Evolutionary conservation across 2,329 filamentous ascomycete genomes (phyloP).

Genomic region (Sarocladiaceae sp.): DNA sequence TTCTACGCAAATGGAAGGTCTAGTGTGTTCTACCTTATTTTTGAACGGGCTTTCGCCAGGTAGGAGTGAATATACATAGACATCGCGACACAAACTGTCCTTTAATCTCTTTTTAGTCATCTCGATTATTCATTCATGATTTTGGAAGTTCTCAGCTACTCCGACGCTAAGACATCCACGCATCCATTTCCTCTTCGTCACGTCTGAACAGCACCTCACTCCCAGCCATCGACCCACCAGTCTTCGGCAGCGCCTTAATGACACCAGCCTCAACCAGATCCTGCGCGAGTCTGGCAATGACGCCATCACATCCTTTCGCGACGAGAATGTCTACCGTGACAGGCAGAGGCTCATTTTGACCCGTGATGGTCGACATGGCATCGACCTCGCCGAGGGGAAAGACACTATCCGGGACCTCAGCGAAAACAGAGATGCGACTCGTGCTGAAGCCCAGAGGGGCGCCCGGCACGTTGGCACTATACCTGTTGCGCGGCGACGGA

Average conservation of each 20-base stretch:
- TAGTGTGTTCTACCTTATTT: no score
- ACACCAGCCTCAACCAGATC: slow-evolving; percentile 47
- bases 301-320: slow-evolving; percentile 56
- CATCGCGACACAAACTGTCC: no score
- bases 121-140: no score
- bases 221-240: slow-evolving; percentile 26
- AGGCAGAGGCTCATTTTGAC: slow-evolving; percentile 46
- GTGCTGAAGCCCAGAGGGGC: slow-evolving; percentile 42
- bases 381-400: slow-evolving; percentile 37
- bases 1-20: no score
- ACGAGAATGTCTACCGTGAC: slow-evolving; percentile 55
- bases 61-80: no score
- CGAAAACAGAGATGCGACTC: slow-evolving; percentile 28
- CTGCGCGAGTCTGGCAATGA: slow-evolving; percentile 50
- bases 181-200: slow-evolving; percentile 12
- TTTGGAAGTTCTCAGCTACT: no score
- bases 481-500: slow-evolving; percentile 22
- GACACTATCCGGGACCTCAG: slow-evolving; percentile 36
- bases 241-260: slow-evolving; percentile 33
- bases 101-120: no score
- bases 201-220: slow-evolving; percentile 18
- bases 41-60: no score
- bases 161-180: slow-evolving; percentile 5
- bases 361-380: slow-evolving; percentile 31
- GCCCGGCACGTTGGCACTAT: slow-evolving; percentile 32